Evolutionary conservation across 1,284 basidiomycete species (phyloP).

Genomic region (Pisolithus thermaeus): DNA sequence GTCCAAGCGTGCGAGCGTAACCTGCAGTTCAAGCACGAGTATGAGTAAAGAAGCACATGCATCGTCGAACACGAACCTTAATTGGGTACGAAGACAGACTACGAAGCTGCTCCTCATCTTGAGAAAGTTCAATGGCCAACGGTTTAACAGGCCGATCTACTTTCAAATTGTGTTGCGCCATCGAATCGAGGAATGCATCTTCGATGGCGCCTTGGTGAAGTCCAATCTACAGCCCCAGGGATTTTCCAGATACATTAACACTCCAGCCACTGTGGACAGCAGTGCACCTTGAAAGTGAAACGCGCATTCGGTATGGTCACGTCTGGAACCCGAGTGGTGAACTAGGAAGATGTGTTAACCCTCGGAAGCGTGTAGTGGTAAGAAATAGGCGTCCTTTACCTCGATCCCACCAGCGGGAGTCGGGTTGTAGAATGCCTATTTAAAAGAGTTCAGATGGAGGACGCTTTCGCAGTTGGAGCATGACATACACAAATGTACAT

Average conservation of each 20-base stretch:
- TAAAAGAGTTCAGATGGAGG: not conserved
- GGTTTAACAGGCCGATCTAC: slow-evolving; percentile 33
- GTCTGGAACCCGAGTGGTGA: slow-evolving; percentile 28
- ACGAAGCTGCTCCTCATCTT: slow-evolving; percentile 23
- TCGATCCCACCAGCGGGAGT: slow-evolving; percentile 27
- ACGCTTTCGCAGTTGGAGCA: not conserved
- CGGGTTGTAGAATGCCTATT: slow-evolving; percentile 35
- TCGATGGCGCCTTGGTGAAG: slow-evolving; percentile 36
- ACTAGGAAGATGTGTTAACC: slow-evolving; percentile 5
- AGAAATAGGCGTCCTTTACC: slow-evolving; percentile 1
- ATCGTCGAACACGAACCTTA: slow-evolving; percentile 14
- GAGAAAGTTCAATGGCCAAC: slow-evolving; percentile 27
- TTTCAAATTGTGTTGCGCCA: slow-evolving; percentile 21
- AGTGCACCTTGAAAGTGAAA: slow-evolving; percentile 30
- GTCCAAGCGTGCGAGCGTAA: slow-evolving; percentile 31
- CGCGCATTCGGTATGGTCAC: slow-evolving; percentile 29
- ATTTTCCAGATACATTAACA: no score
- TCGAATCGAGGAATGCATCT: slow-evolving; percentile 30
- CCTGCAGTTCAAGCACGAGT: slow-evolving; percentile 16
- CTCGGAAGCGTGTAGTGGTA: no score
- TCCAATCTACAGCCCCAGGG: slow-evolving; percentile 15
- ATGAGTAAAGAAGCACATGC: not conserved
- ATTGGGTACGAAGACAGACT: slow-evolving; percentile 31
- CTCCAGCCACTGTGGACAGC: not conserved
- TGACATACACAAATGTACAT: slow-evolving; percentile 24